Evolutionary conservation across 306 rosid species (phyloP), one percentile per base, ranked within the genome.

Genomic region (Fagus sylvatica): DNA sequence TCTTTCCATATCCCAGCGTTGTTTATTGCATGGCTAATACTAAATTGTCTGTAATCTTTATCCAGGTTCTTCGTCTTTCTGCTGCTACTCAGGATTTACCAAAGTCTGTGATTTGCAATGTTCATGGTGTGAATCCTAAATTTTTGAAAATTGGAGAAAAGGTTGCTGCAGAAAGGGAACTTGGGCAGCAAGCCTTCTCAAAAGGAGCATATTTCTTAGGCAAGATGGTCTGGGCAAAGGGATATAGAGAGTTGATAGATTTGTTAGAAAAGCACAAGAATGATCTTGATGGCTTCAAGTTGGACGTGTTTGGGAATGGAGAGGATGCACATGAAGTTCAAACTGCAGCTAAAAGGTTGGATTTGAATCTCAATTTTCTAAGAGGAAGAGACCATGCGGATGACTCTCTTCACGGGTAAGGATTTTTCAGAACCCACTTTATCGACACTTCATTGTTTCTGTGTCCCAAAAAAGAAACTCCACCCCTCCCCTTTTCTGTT

Each of bases 161-260:
- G 81, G 68, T 95, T 71, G 93, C 88, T 49, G 86, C 84, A 41
- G 96, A 91, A 72, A 93, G 84, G 88, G 96, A 95, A 85, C 82
- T 72, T 53, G 99, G 98, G 78, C 87, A 91, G 76, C 66, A 87
- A 79, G 79, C 91, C 48, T 95, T 95, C 82, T 88, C 99, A 19
- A 89, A 93, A 86, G 98, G 99, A 40, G 99, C 99, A 69, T 95
- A 95, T 87, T 95, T 93, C 93, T 82, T 95, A 79, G 99, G 99
- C 62, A 95, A 95, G 89, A 93, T 95, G 99, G 98, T 95, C 7
- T 95, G 99, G 99, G 98, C 99, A 41, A 95, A 95, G 87, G 98
- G 98, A 61, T 93, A 93, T 78, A 84, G 85, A 69, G 99, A 95
- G 84, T 84, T 95, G 84, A 88, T 95, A 81, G 92, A 95, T 81